Evolutionary conservation across 345 rosid species (phyloP).

Genomic region (Bretschneidera sinensis): DNA sequence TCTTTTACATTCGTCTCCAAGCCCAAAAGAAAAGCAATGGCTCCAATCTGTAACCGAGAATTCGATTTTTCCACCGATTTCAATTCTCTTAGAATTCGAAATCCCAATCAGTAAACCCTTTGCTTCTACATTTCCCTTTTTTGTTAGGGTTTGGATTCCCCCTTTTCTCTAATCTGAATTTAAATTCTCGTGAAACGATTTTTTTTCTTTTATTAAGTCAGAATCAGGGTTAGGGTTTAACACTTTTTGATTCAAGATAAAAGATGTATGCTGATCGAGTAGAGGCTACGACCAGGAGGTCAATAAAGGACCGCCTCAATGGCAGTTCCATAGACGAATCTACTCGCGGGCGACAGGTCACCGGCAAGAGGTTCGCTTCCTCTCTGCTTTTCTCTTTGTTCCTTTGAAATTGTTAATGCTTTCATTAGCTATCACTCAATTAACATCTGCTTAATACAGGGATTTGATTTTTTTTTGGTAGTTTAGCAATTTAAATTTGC

Average conservation of each 20-base stretch:
- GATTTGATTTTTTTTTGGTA: neutral
- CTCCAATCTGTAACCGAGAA: neutral
- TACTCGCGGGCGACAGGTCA: slow-evolving; percentile 46
- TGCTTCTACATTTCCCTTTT: neutral
- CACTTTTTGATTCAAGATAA: slow-evolving; percentile 5
- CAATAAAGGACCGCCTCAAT: slow-evolving; percentile 75
- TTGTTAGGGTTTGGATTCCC: neutral
- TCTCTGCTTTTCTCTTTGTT: slow-evolving; percentile 1
- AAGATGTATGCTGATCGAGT: slow-evolving; percentile 93
- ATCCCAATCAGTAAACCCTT: neutral
- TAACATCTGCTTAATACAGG: slow-evolving; percentile 5
- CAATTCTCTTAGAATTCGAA: slow-evolving; percentile 1
- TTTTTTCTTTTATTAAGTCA: slow-evolving; percentile 1
- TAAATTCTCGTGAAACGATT: neutral
- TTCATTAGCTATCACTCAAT: no score
- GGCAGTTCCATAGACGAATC: slow-evolving; percentile 49
- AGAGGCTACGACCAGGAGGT: slow-evolving; percentile 54
- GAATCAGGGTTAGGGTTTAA: slow-evolving; percentile 22
- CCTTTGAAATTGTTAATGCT: neutral
- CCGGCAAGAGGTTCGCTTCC: slow-evolving; percentile 70
- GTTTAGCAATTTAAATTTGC: neutral
- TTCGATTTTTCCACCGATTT: neutral
- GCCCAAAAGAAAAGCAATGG: neutral
- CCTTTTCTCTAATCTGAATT: neutral
- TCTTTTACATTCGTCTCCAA: neutral